A percentile compares a stretch with the other conserved stretches of the same genome.
Conservation (phyloP, 2,329 filamentous ascomycete genomes). For the Lizonia empirigonia region DNA sequence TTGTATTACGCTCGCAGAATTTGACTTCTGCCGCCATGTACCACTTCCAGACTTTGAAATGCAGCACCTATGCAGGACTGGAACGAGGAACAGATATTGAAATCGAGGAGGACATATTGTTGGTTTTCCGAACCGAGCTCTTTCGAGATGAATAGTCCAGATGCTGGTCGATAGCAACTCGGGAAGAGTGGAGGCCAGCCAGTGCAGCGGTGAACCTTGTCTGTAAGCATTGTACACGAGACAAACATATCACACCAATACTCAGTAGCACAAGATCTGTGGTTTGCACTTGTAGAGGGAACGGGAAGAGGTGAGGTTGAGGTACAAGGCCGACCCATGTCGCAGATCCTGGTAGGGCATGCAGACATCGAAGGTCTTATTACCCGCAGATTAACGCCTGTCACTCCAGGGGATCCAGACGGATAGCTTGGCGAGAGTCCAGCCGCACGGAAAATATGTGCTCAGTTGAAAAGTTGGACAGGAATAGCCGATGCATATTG, state of each 20-base stretch:
- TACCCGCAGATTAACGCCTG: constrained; percentile 46
- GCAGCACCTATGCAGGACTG: background rate
- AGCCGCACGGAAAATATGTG: constrained; percentile 6
- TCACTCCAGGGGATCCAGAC: constrained; percentile 27
- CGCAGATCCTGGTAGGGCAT: constrained; percentile 43
- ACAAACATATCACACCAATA: background rate
- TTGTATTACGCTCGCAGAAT: background rate
- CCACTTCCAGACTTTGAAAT: background rate
- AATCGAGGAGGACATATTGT: background rate
- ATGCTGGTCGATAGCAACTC: constrained; percentile 14
- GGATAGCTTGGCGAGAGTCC: constrained; percentile 2
- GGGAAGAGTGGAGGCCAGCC: background rate
- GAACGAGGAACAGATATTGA: background rate
- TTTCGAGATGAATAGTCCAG: constrained; percentile 7
- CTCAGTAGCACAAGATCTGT: constrained; percentile 1
- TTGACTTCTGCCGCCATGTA: background rate
- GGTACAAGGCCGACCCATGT: constrained; percentile 33
- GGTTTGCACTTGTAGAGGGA: background rate
- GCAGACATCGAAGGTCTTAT: constrained; percentile 46
- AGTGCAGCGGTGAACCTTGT: background rate
- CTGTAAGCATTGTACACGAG: background rate
- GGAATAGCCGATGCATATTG: background rate
- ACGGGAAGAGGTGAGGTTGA: constrained; percentile 4
- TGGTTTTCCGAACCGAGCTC: background rate
- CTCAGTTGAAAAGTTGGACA: constrained; percentile 14